These are phyloP conservation scores for Chrysoporthe austroafricana DNA, from an alignment of 2,329 filamentous ascomycete genomes.

Conservation along the genomic window DNA sequence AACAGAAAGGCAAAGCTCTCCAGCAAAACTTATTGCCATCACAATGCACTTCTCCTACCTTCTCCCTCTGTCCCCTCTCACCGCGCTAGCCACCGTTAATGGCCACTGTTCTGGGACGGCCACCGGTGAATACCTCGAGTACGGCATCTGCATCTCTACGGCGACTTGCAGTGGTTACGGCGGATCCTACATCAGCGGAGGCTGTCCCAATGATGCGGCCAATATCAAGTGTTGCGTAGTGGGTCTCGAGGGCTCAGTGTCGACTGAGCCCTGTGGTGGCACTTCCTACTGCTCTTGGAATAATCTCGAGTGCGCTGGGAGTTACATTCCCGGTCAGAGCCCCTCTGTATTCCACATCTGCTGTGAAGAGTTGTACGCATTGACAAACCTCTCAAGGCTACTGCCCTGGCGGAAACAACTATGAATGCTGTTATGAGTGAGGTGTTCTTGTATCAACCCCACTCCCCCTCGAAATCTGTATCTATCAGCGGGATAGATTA, in stretches of 20 bases:
- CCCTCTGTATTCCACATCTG: neutral
- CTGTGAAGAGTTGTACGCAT: neutral
- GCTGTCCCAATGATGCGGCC: conserved; percentile 4
- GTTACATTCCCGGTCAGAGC: neutral
- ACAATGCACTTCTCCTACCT: neutral
- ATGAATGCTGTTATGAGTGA: neutral
- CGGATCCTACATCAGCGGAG: conserved; percentile 8
- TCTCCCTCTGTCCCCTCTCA: conserved; percentile 6
- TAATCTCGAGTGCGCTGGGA: neutral
- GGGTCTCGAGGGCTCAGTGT: neutral
- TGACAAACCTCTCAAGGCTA: neutral
- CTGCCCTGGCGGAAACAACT: neutral
- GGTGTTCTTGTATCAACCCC: neutral
- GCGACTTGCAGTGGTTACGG: neutral
- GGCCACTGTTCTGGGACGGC: conserved; percentile 9
- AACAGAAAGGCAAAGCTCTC: neutral
- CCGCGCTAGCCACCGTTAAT: neutral
- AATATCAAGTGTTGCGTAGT: conserved; percentile 7
- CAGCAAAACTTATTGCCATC: too few species aligned
- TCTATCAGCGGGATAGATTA: neutral
- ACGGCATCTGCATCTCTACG: conserved; percentile 6
- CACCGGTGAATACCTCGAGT: neutral
- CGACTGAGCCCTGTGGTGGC: conserved; percentile 5
- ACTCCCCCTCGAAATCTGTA: too few species aligned
- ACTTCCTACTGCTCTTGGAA: neutral